These are phyloP conservation scores for Blastobotrys aristatus DNA, from an alignment of 1,139 yeast genomes.

Conservation along the genomic window DNA sequence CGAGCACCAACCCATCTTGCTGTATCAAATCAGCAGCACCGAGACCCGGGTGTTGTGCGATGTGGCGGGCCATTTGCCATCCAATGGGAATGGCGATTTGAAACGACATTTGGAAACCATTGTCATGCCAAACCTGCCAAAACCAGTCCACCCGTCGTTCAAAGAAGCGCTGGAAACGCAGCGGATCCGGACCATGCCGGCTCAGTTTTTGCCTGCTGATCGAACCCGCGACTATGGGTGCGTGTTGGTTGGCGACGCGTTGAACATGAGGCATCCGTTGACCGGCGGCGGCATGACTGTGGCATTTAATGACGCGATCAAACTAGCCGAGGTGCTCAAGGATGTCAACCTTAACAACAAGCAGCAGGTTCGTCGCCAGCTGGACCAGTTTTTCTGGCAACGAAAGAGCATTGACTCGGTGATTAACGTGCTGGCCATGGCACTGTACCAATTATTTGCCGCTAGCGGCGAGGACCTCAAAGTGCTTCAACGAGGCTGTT, in stretches of 20 bases:
- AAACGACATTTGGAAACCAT: slow-evolving; percentile 52
- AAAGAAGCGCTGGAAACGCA: slow-evolving; percentile 47
- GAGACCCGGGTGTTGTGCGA: slow-evolving; percentile 92
- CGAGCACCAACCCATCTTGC: slow-evolving; percentile 76
- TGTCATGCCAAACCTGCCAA: slow-evolving; percentile 70
- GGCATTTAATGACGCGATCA: slow-evolving; percentile 80
- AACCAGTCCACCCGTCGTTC: slow-evolving; percentile 60
- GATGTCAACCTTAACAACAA: slow-evolving; percentile 58
- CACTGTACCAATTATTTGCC: slow-evolving; percentile 83
- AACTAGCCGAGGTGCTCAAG: slow-evolving; percentile 53
- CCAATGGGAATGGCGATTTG: slow-evolving; percentile 53
- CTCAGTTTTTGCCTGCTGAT: slow-evolving; percentile 80
- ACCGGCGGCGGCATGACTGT: slow-evolving; percentile 99
- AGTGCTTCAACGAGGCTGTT: slow-evolving; percentile 83
- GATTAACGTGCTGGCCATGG: slow-evolving; percentile 83
- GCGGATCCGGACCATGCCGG: slow-evolving; percentile 84
- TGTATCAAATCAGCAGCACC: slow-evolving; percentile 77
- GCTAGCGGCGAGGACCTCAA: slow-evolving; percentile 65
- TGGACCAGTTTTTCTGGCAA: slow-evolving; percentile 65
- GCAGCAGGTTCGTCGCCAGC: slow-evolving; percentile 47
- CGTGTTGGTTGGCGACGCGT: slow-evolving; percentile 83
- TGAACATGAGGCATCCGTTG: slow-evolving; percentile 96
- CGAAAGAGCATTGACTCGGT: slow-evolving; percentile 79
- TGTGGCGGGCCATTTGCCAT: slow-evolving; percentile 74
- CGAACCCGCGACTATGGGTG: slow-evolving; percentile 67